Evolutionary conservation across 2,329 filamentous ascomycete genomes (phyloP).

Genomic region (Aspergillus caelatus): DNA sequence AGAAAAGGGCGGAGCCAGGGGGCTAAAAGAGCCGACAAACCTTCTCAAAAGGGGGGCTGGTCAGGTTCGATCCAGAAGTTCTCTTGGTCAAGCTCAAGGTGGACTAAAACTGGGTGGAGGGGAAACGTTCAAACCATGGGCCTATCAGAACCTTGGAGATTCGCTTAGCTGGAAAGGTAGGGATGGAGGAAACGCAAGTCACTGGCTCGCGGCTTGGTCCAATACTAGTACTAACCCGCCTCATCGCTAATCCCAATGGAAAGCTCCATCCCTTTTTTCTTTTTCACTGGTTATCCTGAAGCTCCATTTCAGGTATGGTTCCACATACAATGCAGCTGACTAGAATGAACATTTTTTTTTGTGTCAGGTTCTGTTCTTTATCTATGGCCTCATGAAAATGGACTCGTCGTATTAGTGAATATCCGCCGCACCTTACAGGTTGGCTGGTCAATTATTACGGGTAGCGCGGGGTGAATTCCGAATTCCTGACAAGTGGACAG

Average conservation of each 20-base stretch:
- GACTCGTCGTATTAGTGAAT: not conserved
- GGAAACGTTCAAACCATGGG: not conserved
- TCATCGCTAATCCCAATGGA: conserved; percentile 2
- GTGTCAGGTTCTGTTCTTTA: not conserved
- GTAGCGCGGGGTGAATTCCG: not conserved
- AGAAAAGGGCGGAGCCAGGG: conserved; percentile 7
- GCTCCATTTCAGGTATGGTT: not conserved
- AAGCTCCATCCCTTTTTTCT: not conserved
- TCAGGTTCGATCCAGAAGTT: not conserved
- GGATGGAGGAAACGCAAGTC: conserved; percentile 4
- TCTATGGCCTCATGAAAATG: not conserved
- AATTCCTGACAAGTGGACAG: not conserved
- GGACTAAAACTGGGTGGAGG: not conserved
- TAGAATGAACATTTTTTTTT: not conserved
- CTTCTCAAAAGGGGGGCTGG: conserved; percentile 8
- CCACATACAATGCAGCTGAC: not conserved
- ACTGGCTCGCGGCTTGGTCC: not conserved
- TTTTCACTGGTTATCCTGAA: not conserved
- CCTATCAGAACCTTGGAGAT: conserved; percentile 3
- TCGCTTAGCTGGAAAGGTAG: not conserved
- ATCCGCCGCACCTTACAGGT: not conserved
- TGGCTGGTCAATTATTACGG: not conserved
- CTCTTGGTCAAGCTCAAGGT: not conserved
- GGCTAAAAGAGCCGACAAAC: conserved; percentile 4
- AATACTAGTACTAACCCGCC: not conserved